These are phyloP conservation scores for Rhodotorula sp. DNA, from an alignment of 1,284 basidiomycete genomes.

Conservation along the genomic window DNA sequence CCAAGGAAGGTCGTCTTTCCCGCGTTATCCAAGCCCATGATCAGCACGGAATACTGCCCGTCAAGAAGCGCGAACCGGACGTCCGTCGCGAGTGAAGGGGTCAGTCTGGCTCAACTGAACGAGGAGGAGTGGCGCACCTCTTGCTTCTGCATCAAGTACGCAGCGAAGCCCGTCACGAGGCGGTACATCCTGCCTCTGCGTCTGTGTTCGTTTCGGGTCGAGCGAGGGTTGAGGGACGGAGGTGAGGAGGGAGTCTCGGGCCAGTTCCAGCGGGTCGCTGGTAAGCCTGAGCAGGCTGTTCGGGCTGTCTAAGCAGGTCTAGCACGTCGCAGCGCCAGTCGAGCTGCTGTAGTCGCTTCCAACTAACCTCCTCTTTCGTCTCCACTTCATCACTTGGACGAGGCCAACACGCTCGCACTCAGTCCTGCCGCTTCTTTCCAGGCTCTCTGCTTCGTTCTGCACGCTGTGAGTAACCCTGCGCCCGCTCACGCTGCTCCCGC, in stretches of 20 bases:
- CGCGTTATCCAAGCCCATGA: constrained; percentile 71
- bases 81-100: background rate
- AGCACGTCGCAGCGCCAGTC: too few relatives aligned
- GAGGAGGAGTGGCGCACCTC: constrained; percentile 52
- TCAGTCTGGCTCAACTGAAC: background rate
- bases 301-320: too few relatives aligned
- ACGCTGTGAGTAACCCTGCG: background rate
- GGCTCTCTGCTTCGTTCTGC: background rate
- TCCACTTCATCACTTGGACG: background rate
- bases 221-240: background rate
- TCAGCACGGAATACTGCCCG: constrained; percentile 73
- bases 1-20: constrained; percentile 67
- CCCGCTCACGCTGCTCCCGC: background rate
- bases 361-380: too few relatives aligned
- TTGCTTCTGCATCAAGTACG: constrained; percentile 85
- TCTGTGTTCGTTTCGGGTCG: background rate
- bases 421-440: background rate
- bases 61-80: background rate
- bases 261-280: too few relatives aligned
- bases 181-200: constrained; percentile 67
- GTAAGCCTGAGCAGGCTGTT: too few relatives aligned
- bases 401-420: background rate
- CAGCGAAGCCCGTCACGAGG: constrained; percentile 81
- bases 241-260: too few relatives aligned
- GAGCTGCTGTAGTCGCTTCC: too few relatives aligned